Conservation (phyloP, 305 asterid genomes). For the Caryopteris hybrid region DNA sequence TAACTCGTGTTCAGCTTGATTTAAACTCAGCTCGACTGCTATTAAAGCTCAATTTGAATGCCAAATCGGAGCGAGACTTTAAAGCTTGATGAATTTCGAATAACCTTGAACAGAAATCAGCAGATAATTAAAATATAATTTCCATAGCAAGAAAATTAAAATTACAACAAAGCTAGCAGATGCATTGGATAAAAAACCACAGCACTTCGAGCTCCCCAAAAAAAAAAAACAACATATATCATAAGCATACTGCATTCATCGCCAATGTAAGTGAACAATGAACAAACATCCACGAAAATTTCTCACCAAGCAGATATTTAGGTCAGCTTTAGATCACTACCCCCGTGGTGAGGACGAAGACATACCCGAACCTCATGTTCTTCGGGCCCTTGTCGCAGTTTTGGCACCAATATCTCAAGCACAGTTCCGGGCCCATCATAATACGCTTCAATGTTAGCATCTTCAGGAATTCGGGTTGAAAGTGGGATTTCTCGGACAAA, state of each 20-base stretch:
- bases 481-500: slow-evolving; percentile 79
- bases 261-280: slow-evolving; percentile 18
- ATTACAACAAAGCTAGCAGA: slow-evolving; percentile 9
- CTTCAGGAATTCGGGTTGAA: slow-evolving; percentile 79
- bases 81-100: neutral
- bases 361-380: slow-evolving; percentile 92
- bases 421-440: slow-evolving; percentile 62
- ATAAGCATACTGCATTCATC: slow-evolving; percentile 1
- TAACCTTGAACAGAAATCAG: neutral
- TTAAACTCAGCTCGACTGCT: no score
- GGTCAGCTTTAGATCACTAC: slow-evolving; percentile 69
- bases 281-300: slow-evolving; percentile 7
- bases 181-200: slow-evolving; percentile 16
- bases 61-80: no score
- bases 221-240: neutral
- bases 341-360: slow-evolving; percentile 70
- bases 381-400: slow-evolving; percentile 67
- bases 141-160: slow-evolving; percentile 3
- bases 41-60: no score
- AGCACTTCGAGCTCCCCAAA: slow-evolving; percentile 11
- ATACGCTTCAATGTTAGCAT: slow-evolving; percentile 82
- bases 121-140: slow-evolving; percentile 9
- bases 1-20: neutral
- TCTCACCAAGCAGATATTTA: slow-evolving; percentile 22
- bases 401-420: slow-evolving; percentile 86